Evolutionary conservation across 345 rosid species (phyloP), one percentile per base, ranked within the genome.

Genomic region (Gossypium anomalum): DNA sequence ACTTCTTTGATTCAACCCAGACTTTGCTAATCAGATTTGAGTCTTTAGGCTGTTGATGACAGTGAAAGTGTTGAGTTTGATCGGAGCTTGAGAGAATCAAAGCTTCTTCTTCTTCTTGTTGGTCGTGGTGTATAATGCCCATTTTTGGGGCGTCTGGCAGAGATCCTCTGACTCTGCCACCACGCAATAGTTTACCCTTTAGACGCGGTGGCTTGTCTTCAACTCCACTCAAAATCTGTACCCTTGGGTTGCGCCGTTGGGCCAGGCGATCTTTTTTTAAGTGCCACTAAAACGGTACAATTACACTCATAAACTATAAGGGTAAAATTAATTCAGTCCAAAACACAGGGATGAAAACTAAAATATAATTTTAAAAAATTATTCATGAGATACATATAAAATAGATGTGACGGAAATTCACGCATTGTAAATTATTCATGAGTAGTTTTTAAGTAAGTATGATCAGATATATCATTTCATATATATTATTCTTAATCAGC

Each of bases 1-100:
- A 16, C 73, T 83, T 69, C 76, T 81, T 83, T 2, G 88, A 83
- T 67, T 88, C 89, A 27, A 62, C 27, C 82, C 80, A 81, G 14
- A 44, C 47, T 52, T 75, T 77, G 22, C 63, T 41, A 38, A 80
- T 60, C 64, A 78, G 73, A 29, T 60, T 53, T 20, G 55, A 57
- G 20, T 38, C 64, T 27, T 23, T 1, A 14, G 76, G 16, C 20
- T 47, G 12, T 38, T 19, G 43, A 16, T 12, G 38, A 14, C 44
- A 44, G 12, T 16, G 45, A 16, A 9, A 11, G 19, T 41, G 27
- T 22, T 44, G 75, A 61, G 23, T 12, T 58, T 60, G 19, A 14
- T 52, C 41, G 2, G 73, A 23, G 56, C 23, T 62, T 45, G 80
- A 63, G 34, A 57, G 49, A 58, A 81, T 56, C 7, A 78, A 70